Evolutionary conservation across 495 filamentous ascomycete genomes (phyloP).

Genomic region (Barbatosphaeria neglecta): DNA sequence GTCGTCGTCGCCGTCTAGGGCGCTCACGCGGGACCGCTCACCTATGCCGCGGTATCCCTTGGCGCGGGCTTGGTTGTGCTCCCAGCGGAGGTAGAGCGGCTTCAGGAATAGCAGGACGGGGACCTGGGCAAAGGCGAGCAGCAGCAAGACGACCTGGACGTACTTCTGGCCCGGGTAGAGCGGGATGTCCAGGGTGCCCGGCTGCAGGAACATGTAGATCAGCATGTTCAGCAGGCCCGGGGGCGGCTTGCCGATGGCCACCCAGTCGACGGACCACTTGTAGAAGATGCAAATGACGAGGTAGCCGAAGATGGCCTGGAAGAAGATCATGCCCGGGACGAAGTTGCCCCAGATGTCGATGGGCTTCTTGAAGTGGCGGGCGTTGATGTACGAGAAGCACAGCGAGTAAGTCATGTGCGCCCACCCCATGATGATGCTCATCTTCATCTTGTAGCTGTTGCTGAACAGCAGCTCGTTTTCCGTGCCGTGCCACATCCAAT

Average conservation of each 20-base stretch:
- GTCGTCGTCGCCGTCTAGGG: slow-evolving; percentile 75
- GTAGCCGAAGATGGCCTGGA: slow-evolving; percentile 98
- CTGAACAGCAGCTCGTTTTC: slow-evolving; percentile 89
- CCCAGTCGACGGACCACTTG: slow-evolving; percentile 94
- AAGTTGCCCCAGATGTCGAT: slow-evolving; percentile 97
- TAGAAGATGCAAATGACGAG: slow-evolving; percentile 87
- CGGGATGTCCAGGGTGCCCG: slow-evolving; percentile 55
- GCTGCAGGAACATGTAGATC: slow-evolving; percentile 97
- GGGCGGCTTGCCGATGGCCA: slow-evolving; percentile 48
- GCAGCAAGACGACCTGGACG: slow-evolving; percentile 69
- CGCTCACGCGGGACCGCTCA: slow-evolving; percentile 73
- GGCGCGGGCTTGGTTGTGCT: slow-evolving; percentile 80
- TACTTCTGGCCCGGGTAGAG: slow-evolving; percentile 66
- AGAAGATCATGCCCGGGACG: slow-evolving; percentile 96
- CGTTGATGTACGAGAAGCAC: slow-evolving; percentile 84
- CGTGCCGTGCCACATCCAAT: slow-evolving; percentile 93
- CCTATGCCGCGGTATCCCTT: slow-evolving; percentile 87
- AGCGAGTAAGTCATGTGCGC: slow-evolving; percentile 97
- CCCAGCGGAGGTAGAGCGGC: slow-evolving; percentile 82
- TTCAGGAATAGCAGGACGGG: slow-evolving; percentile 89
- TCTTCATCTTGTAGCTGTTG: slow-evolving; percentile 99
- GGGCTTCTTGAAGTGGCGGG: slow-evolving; percentile 81
- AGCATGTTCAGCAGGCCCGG: slow-evolving; percentile 95
- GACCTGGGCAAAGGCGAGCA: slow-evolving; percentile 75
- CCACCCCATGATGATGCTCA: slow-evolving; percentile 93